Percentiles rank a stretch among this genome's conserved stretches.
Conservation (phyloP, 441 rosid species). For the Adansonia gregorii region DNA sequence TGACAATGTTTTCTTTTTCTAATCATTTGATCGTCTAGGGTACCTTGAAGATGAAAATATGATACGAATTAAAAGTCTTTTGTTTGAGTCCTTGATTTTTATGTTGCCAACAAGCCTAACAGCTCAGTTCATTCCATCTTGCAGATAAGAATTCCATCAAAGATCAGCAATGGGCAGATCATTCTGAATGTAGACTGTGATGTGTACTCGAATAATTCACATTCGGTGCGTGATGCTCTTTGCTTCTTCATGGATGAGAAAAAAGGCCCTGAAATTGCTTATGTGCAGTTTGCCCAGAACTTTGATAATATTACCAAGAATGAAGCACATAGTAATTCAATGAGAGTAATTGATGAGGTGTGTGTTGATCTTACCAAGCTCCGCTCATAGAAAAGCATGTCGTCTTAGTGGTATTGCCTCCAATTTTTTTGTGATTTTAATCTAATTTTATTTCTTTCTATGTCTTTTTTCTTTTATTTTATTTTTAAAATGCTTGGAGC, state of each 20-base stretch:
- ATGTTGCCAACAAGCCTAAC: not conserved
- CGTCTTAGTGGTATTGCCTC: too few relatives aligned
- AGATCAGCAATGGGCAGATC: slow-evolving; percentile 59
- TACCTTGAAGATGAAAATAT: too few relatives aligned
- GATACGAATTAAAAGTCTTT: too few relatives aligned
- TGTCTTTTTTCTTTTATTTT: too few relatives aligned
- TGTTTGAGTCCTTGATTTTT: too few relatives aligned
- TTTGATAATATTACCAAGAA: slow-evolving; percentile 58
- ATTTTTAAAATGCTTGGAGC: not conserved
- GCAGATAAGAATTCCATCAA: slow-evolving; percentile 72
- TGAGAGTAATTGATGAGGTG: slow-evolving; percentile 42
- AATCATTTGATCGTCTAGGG: too few relatives aligned
- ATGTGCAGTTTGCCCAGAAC: slow-evolving; percentile 64
- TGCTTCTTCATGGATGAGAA: slow-evolving; percentile 82
- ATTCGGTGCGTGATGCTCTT: slow-evolving; percentile 57
- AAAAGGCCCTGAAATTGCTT: slow-evolving; percentile 59
- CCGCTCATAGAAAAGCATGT: not conserved
- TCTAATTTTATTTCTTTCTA: too few relatives aligned
- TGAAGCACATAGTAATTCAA: slow-evolving; percentile 49
- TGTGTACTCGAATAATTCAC: slow-evolving; percentile 74
- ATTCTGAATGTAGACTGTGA: slow-evolving; percentile 79
- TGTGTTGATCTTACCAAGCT: not conserved
- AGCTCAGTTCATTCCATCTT: not conserved
- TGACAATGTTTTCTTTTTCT: too few relatives aligned
- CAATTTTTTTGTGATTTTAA: not conserved